Base-by-base conservation (phyloP, 1,284 basidiomycete genomes). In the Butyriboletus appendiculatus region DNA sequence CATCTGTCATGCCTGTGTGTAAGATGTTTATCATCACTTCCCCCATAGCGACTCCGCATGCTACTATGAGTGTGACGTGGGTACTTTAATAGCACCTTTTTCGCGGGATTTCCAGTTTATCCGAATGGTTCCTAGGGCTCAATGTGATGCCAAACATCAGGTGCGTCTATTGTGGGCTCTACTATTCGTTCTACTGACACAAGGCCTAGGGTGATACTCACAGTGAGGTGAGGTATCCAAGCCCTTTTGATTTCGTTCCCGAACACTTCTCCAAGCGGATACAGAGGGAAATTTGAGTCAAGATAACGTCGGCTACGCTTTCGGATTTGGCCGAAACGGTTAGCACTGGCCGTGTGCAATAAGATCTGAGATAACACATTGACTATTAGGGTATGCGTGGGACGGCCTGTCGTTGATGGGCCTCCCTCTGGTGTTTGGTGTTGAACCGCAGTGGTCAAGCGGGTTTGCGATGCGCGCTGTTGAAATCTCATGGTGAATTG, bases 321-420 rank as follows among this genome's bases (percentile, higher is more conserved):
- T 66, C 20, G 64, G 69, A 37, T 68, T 65, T 46, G 59, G 65
- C 14, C 60, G 61, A 56, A 64, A 8, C 5, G 66, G 62, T 65
- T 14, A 24, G 55, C 18, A 33, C 35, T 24, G 18, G 22, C 20
- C 7, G 43, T 28, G 24, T 40, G 16, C 3, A 15, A 32, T 12
- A 47, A 32, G 8, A 16, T 18, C 12, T 12, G 15, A 43, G 11
- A n/a, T 30, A 7, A 39, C 10, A 24, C 2, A n/a, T 22, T 20
- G 18, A 37, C 18, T 41, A 4, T 41, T 18, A 66, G 67, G 45
- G 65, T 62, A 38, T 69, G 67, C 20, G 63, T 57, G 20, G 69
- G 70, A n/a, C 58, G 62, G 16, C 45, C 67, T 38, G 8, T 68
- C 35, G 66, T 60, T 12, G 60, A 62, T 40, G 24, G 24, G 60